Evolutionary conservation across 2,329 filamentous ascomycete genomes (phyloP).

Genomic region (Helminthosporium solani): DNA sequence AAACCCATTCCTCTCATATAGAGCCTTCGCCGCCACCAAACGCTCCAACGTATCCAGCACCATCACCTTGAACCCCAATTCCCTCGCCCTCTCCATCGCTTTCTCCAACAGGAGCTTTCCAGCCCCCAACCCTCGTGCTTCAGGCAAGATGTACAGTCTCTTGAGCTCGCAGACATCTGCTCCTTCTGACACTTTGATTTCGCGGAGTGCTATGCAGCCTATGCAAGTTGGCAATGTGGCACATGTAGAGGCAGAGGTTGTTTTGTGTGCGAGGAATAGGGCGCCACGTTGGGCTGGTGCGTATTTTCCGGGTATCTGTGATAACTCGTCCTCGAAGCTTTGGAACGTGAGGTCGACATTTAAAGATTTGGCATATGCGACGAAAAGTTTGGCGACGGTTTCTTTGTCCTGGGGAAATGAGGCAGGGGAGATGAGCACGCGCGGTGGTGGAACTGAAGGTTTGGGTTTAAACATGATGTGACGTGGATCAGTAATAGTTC

Average conservation of each 20-base stretch:
- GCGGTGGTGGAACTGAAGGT: too few relatives aligned
- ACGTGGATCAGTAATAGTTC: too few relatives aligned
- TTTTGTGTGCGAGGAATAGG: conserved; percentile 50
- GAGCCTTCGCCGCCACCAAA: conserved; percentile 52
- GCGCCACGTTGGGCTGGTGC: conserved; percentile 46
- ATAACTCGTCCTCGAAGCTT: conserved; percentile 55
- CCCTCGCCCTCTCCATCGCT: conserved; percentile 48
- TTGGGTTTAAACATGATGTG: too few relatives aligned
- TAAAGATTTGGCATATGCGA: conserved; percentile 46
- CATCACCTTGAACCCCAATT: conserved; percentile 54
- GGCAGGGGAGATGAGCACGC: conserved; percentile 22
- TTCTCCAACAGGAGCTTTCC: conserved; percentile 51
- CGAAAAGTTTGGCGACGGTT: conserved; percentile 40
- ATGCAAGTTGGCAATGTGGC: conserved; percentile 26
- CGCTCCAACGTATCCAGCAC: conserved; percentile 57
- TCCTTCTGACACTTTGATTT: conserved; percentile 26
- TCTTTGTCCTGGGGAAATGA: conserved; percentile 45
- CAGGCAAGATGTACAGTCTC: conserved; percentile 54
- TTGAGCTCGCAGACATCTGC: conserved; percentile 54
- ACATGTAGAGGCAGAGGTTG: neutral
- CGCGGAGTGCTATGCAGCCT: conserved; percentile 55
- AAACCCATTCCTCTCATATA: conserved; percentile 57
- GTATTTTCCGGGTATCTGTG: conserved; percentile 57
- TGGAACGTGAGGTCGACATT: conserved; percentile 60
- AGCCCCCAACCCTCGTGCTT: conserved; percentile 52